These are phyloP conservation scores for Aureobasidium sp. DNA, from an alignment of 2,329 filamentous ascomycete species.

Conservation along the genomic window DNA sequence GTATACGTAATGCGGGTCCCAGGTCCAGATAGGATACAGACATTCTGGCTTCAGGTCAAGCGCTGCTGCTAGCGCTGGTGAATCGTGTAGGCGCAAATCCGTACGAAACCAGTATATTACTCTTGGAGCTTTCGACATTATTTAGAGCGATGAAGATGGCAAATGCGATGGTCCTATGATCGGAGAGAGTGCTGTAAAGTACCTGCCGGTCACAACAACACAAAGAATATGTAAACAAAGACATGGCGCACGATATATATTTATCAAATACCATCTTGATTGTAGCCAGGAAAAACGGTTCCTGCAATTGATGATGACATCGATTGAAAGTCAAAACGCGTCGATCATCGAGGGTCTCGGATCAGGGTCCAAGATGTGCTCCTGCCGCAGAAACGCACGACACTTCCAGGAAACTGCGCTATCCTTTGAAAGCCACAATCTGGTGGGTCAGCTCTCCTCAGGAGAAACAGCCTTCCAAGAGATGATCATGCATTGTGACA, in stretches of 20 bases:
- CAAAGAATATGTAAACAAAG: neutral
- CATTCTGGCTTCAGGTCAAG: constrained; percentile 61
- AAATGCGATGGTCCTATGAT: neutral
- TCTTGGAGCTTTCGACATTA: constrained; percentile 34
- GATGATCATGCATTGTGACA: neutral
- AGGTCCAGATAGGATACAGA: constrained; percentile 71
- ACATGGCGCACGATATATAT: neutral
- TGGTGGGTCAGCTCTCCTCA: neutral
- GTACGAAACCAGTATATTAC: constrained; percentile 77
- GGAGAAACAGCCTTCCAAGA: neutral
- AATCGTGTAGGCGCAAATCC: constrained; percentile 70
- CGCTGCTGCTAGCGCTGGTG: constrained; percentile 64
- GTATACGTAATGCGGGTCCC: constrained; percentile 77
- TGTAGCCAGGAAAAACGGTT: neutral
- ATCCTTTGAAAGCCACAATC: neutral
- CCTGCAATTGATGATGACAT: constrained; percentile 7
- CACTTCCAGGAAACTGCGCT: neutral
- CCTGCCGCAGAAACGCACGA: neutral
- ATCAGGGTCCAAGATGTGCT: neutral
- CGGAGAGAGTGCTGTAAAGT: neutral
- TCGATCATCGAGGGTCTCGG: neutral
- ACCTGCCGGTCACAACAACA: neutral
- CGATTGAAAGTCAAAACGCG: constrained; percentile 1
- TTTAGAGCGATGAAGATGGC: neutral
- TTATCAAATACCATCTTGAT: neutral